Percentiles rank a stretch among this genome's conserved stretches.
phyloP scores from a whole-genome alignment of 2,329 filamentous ascomycete species.

The Cladophialophora chaetospira region DNA sequence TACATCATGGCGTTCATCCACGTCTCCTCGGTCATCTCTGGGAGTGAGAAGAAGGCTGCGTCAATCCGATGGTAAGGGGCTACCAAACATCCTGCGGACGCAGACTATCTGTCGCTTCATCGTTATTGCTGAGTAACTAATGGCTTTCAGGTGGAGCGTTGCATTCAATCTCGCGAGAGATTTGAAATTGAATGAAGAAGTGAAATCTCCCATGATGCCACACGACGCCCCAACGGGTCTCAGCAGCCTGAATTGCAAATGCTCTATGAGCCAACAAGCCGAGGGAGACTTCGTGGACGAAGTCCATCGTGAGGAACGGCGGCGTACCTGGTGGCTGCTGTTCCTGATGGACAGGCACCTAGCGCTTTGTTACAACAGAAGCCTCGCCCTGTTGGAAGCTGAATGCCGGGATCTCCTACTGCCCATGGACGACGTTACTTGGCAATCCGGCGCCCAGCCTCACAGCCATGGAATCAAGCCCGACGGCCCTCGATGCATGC shows the following conservation, averaged over 20 bases:
- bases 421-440: slow-evolving; percentile 42
- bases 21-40: slow-evolving; percentile 28
- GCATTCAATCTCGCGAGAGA: slow-evolving; percentile 30
- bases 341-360: slow-evolving; percentile 53
- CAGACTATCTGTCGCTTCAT: no score
- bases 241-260: slow-evolving; percentile 48
- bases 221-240: slow-evolving; percentile 5
- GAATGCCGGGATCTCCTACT: slow-evolving; percentile 49
- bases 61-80: slow-evolving; percentile 30
- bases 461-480: slow-evolving; percentile 28
- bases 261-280: slow-evolving; percentile 44
- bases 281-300: slow-evolving; percentile 43
- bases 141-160: slow-evolving; percentile 22
- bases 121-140: no score
- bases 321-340: slow-evolving; percentile 53
- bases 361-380: slow-evolving; percentile 51
- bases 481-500: slow-evolving; percentile 41
- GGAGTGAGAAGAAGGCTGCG: slow-evolving; percentile 30
- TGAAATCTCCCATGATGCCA: slow-evolving; percentile 20
- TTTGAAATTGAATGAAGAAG: slow-evolving; percentile 29
- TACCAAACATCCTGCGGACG: no score
- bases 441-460: slow-evolving; percentile 37
- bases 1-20: slow-evolving; percentile 31
- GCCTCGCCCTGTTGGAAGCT: slow-evolving; percentile 49
- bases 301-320: slow-evolving; percentile 51